These are phyloP conservation scores for Torulaspora pretoriensis DNA, from an alignment of 1,139 yeast genomes.

Conservation along the genomic window DNA sequence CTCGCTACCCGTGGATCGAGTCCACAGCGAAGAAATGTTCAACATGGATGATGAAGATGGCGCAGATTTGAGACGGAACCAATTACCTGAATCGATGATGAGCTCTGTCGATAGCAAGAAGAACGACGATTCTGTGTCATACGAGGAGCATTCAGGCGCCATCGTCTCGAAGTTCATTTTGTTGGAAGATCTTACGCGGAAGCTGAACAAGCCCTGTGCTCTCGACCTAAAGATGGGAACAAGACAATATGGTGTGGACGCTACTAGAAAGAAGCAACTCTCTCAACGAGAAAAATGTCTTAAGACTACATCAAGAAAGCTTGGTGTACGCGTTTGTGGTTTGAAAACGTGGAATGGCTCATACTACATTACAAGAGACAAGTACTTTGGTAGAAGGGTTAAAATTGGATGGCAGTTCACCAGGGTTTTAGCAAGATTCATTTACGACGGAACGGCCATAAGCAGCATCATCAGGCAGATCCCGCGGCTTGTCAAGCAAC, in stretches of 20 bases:
- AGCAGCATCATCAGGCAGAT: conserved; percentile 64
- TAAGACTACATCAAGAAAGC: conserved; percentile 68
- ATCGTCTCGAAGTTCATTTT: conserved; percentile 59
- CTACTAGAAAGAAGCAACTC: conserved; percentile 60
- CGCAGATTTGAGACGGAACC: conserved; percentile 2
- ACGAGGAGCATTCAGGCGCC: conserved; percentile 31
- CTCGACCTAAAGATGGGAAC: conserved; percentile 98
- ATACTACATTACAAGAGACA: conserved; percentile 67
- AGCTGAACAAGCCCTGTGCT: conserved; percentile 82
- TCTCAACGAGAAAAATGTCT: conserved; percentile 83
- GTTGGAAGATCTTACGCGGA: conserved; percentile 86
- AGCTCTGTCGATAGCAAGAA: conserved; percentile 7
- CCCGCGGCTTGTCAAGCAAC: conserved; percentile 57
- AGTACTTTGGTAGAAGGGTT: conserved; percentile 84
- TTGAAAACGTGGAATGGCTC: conserved; percentile 75
- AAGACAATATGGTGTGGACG: conserved; percentile 95
- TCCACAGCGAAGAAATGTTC: conserved; percentile 21
- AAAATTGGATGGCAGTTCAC: conserved; percentile 74
- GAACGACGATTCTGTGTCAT: conserved; percentile 20
- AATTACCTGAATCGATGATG: conserved; percentile 9
- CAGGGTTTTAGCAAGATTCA: conserved; percentile 64
- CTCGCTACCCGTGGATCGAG: conserved; percentile 11
- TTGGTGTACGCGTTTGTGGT: conserved; percentile 95
- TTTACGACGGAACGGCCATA: conserved; percentile 65
- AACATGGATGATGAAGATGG: conserved; percentile 25